A percentile compares a stretch with the other conserved stretches of the same genome.
Evolutionary conservation across 2,329 filamentous ascomycete genomes (phyloP).

Genomic region (Beauveria scarabaeidicola): DNA sequence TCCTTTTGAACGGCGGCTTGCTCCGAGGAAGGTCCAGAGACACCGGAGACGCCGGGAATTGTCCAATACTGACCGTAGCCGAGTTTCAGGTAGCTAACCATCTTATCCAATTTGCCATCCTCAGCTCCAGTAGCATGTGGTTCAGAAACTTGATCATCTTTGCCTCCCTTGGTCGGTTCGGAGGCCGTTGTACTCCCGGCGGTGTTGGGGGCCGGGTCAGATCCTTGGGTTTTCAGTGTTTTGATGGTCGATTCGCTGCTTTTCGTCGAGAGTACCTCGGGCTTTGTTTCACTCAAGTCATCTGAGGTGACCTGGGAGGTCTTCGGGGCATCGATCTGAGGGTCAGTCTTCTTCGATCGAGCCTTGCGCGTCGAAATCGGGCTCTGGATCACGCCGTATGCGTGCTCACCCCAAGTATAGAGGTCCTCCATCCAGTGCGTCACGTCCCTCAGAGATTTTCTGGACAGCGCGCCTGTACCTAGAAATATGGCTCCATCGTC

Average conservation of each 20-base stretch:
- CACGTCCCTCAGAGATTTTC: conserved; percentile 61
- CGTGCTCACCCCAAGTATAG: conserved; percentile 72
- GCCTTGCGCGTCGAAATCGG: conserved; percentile 56
- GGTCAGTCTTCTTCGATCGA: conserved; percentile 27
- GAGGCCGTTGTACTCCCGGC: neutral
- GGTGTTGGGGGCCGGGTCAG: neutral
- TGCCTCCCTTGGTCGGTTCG: neutral
- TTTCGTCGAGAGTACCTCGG: neutral
- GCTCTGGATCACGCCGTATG: conserved; percentile 78
- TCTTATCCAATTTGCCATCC: conserved; percentile 40
- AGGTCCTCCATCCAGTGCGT: conserved; percentile 84
- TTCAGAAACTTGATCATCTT: neutral
- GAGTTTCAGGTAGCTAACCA: conserved; percentile 57
- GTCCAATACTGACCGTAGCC: conserved; percentile 62
- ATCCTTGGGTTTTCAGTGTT: neutral
- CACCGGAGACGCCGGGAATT: conserved; percentile 25
- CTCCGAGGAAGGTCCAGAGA: conserved; percentile 8
- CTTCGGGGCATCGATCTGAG: neutral
- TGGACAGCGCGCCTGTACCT: conserved; percentile 65
- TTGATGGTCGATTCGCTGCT: neutral
- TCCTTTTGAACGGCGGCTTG: conserved; percentile 12
- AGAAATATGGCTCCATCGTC: conserved; percentile 83
- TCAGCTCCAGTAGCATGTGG: conserved; percentile 15
- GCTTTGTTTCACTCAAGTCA: neutral
- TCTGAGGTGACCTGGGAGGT: neutral